A percentile compares a stretch with the other conserved stretches of the same genome.
These are phyloP conservation scores for Amaranthus tricolor DNA, from an alignment of 179 eudicot genomes.

Conservation along the genomic window DNA sequence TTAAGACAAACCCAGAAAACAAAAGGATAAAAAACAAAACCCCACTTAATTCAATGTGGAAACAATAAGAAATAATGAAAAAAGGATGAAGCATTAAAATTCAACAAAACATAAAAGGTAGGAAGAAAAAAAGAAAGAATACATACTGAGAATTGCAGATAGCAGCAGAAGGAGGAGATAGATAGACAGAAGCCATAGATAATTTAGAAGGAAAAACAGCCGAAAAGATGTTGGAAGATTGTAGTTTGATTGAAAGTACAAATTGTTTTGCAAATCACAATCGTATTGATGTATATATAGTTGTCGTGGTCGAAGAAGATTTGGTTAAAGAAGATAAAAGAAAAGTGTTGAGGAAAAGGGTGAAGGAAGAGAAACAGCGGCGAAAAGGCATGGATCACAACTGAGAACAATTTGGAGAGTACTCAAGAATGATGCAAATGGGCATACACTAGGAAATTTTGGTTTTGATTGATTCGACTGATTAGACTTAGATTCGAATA, in stretches of 20 bases:
- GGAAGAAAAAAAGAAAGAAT: background rate
- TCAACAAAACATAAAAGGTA: background rate
- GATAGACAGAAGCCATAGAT: conserved; percentile 51
- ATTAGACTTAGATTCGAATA: background rate
- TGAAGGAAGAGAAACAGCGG: background rate
- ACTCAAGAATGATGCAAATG: conserved; percentile 8
- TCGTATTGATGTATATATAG: background rate
- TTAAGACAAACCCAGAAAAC: conserved; percentile 17
- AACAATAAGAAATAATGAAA: background rate
- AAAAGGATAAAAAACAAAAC: background rate
- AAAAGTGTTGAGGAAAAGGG: background rate
- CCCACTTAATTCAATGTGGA: background rate
- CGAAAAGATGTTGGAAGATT: conserved; percentile 10
- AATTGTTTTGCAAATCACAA: background rate
- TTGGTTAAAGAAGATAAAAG: background rate
- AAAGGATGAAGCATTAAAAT: background rate
- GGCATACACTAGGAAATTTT: background rate
- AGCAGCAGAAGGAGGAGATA: conserved; percentile 47
- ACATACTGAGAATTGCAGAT: conserved; percentile 45
- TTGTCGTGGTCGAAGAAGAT: conserved; percentile 4
- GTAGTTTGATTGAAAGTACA: background rate
- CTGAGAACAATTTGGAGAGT: conserved; percentile 9
- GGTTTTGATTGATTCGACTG: too few species aligned
- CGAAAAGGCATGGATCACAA: conserved; percentile 13
- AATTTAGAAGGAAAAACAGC: conserved; percentile 4